A percentile compares a stretch with the other conserved stretches of the same genome.
These are phyloP conservation scores for Salix purpurea DNA, from an alignment of 345 rosid genomes.

Conservation along the genomic window DNA sequence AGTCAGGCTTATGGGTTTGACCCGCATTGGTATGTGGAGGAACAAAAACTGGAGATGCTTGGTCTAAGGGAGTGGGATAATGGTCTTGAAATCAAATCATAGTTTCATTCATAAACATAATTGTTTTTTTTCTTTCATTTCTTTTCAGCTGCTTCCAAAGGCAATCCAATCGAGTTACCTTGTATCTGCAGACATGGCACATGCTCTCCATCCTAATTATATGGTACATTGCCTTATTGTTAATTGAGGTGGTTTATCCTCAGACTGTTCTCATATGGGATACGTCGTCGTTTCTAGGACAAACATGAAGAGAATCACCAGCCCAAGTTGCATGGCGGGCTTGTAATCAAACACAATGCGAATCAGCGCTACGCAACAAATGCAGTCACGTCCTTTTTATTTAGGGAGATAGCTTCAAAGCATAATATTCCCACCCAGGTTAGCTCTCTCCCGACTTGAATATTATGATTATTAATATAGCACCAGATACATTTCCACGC, in stretches of 20 bases:
- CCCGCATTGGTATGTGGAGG: neutral
- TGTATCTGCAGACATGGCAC: conserved; percentile 98
- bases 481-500: neutral
- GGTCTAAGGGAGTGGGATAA: neutral
- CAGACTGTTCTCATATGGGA: conserved; percentile 13
- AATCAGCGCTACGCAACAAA: conserved; percentile 97
- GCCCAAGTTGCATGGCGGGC: conserved; percentile 97
- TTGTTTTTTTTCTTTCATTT: conserved; percentile 9
- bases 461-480: neutral
- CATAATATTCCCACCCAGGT: conserved; percentile 86
- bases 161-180: conserved; percentile 84
- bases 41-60: neutral
- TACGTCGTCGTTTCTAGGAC: conserved; percentile 45
- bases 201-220: conserved; percentile 93
- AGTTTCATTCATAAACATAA: neutral
- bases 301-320: conserved; percentile 97
- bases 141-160: conserved; percentile 66
- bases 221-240: conserved; percentile 39
- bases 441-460: neutral
- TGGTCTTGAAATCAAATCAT: neutral
- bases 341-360: conserved; percentile 92
- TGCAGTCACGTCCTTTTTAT: conserved; percentile 76
- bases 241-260: conserved; percentile 1
- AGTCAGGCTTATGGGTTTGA: neutral
- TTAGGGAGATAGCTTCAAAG: conserved; percentile 72